These are phyloP conservation scores for Sherardia arvensis DNA, from an alignment of 257 asterid genomes.

Conservation along the genomic window DNA sequence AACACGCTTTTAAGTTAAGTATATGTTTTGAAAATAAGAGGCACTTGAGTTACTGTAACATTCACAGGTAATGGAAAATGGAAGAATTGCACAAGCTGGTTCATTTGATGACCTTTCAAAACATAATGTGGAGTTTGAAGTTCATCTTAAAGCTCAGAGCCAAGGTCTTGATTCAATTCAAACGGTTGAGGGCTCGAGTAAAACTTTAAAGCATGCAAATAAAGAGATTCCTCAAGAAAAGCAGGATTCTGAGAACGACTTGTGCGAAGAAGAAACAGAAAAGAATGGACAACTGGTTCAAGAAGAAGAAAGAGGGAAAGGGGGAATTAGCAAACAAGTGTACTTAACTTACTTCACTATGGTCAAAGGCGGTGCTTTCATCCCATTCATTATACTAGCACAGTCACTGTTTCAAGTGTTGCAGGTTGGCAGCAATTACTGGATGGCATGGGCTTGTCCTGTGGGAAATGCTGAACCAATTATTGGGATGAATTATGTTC, in stretches of 20 bases:
- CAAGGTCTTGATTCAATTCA: conserved; percentile 68
- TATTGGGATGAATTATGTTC: conserved; percentile 39
- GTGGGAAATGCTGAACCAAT: conserved; percentile 41
- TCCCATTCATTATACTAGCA: conserved; percentile 69
- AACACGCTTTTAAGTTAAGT: neutral
- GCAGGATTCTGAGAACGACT: conserved; percentile 79
- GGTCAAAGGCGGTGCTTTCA: conserved; percentile 58
- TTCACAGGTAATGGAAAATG: conserved; percentile 79
- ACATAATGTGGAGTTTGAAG: conserved; percentile 78
- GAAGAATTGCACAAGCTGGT: conserved; percentile 80
- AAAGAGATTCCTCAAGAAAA: conserved; percentile 54
- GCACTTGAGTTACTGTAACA: neutral
- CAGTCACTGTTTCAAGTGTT: conserved; percentile 70
- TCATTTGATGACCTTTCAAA: conserved; percentile 63
- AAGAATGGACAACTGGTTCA: conserved; percentile 74
- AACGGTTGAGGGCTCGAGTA: conserved; percentile 49
- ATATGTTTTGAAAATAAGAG: neutral
- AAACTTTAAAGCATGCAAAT: conserved; percentile 31
- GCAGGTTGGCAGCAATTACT: conserved; percentile 81
- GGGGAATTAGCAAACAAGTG: conserved; percentile 79
- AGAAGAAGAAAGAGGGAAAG: conserved; percentile 87
- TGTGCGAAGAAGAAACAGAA: conserved; percentile 54
- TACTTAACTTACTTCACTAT: conserved; percentile 66
- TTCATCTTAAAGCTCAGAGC: conserved; percentile 86
- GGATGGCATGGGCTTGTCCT: conserved; percentile 98